Percentiles rank a stretch among this genome's conserved stretches.
Evolutionary conservation across 2,329 filamentous ascomycete species (phyloP).

Genomic region (Monilinia laxa): DNA sequence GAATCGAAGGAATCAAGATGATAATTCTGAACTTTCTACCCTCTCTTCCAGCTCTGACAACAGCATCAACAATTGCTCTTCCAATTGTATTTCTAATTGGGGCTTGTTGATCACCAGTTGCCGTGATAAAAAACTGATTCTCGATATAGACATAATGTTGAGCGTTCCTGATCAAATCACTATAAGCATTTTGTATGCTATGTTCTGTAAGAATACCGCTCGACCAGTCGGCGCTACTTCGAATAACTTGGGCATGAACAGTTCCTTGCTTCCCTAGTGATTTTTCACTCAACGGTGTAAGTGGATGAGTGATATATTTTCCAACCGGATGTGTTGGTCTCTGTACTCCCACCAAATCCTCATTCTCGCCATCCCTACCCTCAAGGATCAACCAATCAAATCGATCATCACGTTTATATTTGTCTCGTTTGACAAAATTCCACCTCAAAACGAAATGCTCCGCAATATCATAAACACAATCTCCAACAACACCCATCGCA

Average conservation of each 20-base stretch:
- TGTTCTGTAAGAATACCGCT: constrained; percentile 83
- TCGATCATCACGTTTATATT: constrained; percentile 84
- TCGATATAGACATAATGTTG: constrained; percentile 97
- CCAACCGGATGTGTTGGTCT: constrained; percentile 86
- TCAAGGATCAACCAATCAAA: constrained; percentile 85
- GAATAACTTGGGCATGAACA: constrained; percentile 79
- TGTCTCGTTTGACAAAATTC: constrained; percentile 97
- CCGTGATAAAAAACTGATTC: constrained; percentile 96
- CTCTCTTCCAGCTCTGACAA: constrained; percentile 77
- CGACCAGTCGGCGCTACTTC: constrained; percentile 90
- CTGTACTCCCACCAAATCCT: constrained; percentile 86
- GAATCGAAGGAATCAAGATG: constrained; percentile 84
- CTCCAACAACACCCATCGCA: constrained; percentile 84
- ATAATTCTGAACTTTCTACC: constrained; percentile 88
- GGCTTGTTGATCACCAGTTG: constrained; percentile 81
- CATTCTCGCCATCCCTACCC: constrained; percentile 72
- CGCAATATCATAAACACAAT: constrained; percentile 88
- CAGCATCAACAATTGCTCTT: constrained; percentile 84
- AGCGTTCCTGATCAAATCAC: constrained; percentile 79
- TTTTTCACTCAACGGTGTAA: constrained; percentile 68
- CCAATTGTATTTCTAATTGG: constrained; percentile 90
- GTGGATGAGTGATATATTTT: constrained; percentile 79
- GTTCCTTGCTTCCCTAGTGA: constrained; percentile 63
- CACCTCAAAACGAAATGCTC: constrained; percentile 93
- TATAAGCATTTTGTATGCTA: constrained; percentile 85